phyloP scores from a whole-genome alignment of 805 yeast species.

The Pichia cabralensis region DNA sequence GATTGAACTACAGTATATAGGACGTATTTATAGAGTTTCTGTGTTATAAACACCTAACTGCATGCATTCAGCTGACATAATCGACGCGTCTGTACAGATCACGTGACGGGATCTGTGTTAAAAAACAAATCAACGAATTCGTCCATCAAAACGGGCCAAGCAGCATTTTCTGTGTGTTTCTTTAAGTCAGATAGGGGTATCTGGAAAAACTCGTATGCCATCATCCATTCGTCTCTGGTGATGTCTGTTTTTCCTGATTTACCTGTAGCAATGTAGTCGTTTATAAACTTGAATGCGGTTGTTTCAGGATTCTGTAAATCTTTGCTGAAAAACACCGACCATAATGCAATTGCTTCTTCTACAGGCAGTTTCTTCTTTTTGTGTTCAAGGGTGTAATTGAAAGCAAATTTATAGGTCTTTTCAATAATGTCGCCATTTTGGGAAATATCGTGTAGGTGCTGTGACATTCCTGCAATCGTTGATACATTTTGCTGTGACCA shows the following conservation, averaged over 20 bases:
- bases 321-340: slow-evolving; percentile 46
- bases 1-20: no score
- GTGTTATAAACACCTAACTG: no score
- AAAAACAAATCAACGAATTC: slow-evolving; percentile 51
- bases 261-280: slow-evolving; percentile 45
- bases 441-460: slow-evolving; percentile 21
- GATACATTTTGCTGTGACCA: slow-evolving; percentile 37
- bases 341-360: slow-evolving; percentile 64
- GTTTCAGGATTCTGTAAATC: not conserved
- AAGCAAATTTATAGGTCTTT: slow-evolving; percentile 61
- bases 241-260: slow-evolving; percentile 36
- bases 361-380: slow-evolving; percentile 45
- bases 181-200: slow-evolving; percentile 24
- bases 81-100: no score
- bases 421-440: slow-evolving; percentile 36
- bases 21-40: no score
- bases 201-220: slow-evolving; percentile 29
- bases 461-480: slow-evolving; percentile 7
- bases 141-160: slow-evolving; percentile 91
- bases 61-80: no score
- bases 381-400: slow-evolving; percentile 51
- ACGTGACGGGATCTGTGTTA: no score
- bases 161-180: slow-evolving; percentile 65
- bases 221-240: slow-evolving; percentile 74
- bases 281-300: slow-evolving; percentile 23